These are phyloP conservation scores for Sarocladiaceae sp. DNA, from an alignment of 2,329 filamentous ascomycete species.

Conservation along the genomic window DNA sequence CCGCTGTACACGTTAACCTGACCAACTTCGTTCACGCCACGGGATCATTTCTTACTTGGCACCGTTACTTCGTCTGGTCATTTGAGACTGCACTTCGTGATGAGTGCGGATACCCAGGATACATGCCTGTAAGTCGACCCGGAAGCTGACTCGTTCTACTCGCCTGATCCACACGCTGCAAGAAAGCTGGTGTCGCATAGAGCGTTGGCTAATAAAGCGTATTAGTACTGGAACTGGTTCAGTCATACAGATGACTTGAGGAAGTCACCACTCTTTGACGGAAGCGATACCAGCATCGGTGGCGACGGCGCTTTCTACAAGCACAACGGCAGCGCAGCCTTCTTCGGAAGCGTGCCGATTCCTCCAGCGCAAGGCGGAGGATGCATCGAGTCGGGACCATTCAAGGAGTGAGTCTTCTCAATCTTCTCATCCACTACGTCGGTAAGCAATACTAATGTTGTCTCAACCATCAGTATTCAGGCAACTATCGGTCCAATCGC, in stretches of 20 bases:
- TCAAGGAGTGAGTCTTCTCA: conserved; percentile 34
- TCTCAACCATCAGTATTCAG: too few species aligned
- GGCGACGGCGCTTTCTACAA: conserved; percentile 29
- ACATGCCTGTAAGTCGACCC: conserved; percentile 22
- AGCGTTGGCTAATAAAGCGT: too few species aligned
- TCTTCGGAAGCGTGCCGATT: conserved; percentile 14
- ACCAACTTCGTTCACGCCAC: conserved; percentile 20
- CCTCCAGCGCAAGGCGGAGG: conserved; percentile 51
- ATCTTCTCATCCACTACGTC: too few species aligned
- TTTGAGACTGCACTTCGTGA: conserved; percentile 33
- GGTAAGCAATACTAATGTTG: too few species aligned
- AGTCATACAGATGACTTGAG: conserved; percentile 37
- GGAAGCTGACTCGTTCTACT: too few species aligned
- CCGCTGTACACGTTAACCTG: conserved; percentile 26
- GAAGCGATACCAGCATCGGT: conserved; percentile 44
- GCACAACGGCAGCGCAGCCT: conserved; percentile 7
- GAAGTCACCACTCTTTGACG: conserved; percentile 51
- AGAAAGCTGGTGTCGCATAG: too few species aligned
- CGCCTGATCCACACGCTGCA: too few species aligned
- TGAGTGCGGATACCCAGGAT: conserved; percentile 35
- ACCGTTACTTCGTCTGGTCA: conserved; percentile 33
- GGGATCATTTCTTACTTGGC: conserved; percentile 34
- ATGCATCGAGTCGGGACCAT: conserved; percentile 45
- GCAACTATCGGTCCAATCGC: conserved; percentile 25
- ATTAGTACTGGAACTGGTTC: conserved; percentile 45